Evolutionary conservation across 1,139 yeast genomes (phyloP).

Genomic region (Candida gigantensis): DNA sequence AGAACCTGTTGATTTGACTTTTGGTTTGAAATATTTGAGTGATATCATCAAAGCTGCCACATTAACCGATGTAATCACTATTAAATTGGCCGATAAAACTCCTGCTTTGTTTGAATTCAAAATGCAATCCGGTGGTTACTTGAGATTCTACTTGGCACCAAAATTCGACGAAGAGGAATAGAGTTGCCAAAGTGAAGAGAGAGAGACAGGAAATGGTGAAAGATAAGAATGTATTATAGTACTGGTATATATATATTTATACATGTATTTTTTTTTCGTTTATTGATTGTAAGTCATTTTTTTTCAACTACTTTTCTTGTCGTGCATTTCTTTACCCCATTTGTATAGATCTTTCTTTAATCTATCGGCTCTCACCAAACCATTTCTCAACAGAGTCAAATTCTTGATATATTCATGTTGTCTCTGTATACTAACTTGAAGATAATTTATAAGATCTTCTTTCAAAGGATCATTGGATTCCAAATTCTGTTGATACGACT

Average conservation of each 20-base stretch:
- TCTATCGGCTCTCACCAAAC: conserved; percentile 75
- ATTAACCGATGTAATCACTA: conserved; percentile 72
- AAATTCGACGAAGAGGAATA: conserved; percentile 90
- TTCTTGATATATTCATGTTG: conserved; percentile 88
- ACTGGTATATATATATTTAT: conserved; percentile 1
- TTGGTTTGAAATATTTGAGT: conserved; percentile 86
- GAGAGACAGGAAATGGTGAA: neutral
- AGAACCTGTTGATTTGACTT: conserved; percentile 85
- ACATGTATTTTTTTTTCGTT: neutral
- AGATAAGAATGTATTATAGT: conserved; percentile 2
- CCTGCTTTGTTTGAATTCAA: conserved; percentile 95
- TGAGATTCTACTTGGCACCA: conserved; percentile 96
- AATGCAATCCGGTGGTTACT: conserved; percentile 83
- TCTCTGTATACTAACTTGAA: conserved; percentile 67
- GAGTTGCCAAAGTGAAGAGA: neutral
- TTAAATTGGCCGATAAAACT: conserved; percentile 85
- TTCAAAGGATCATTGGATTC: conserved; percentile 33
- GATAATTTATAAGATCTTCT: conserved; percentile 45
- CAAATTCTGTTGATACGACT: conserved; percentile 32
- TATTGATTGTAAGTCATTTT: neutral
- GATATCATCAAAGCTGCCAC: conserved; percentile 92
- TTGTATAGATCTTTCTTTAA: conserved; percentile 64
- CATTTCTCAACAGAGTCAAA: conserved; percentile 67
- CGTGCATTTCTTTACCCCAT: conserved; percentile 88
- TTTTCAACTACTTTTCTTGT: conserved; percentile 45